Base-by-base conservation (phyloP, 2,329 filamentous ascomycete genomes). In the Trichophyton benhamiae region DNA sequence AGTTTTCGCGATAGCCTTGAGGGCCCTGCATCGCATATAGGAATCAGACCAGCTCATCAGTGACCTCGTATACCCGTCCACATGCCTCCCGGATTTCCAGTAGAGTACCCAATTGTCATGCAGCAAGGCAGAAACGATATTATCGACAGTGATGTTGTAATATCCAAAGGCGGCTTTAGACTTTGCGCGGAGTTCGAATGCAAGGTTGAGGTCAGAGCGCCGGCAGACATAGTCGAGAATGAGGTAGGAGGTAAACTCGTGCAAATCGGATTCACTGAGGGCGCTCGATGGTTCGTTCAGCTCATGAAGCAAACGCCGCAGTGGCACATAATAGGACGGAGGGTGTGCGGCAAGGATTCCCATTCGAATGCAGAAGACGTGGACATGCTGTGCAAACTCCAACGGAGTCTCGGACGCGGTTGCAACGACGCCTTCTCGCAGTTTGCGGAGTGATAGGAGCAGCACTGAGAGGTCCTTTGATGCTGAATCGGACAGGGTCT, bases 151-250 rank as follows among this genome's bases (percentile, higher is more conserved):
- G n/a, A 79, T 71, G 69, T 90, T 89, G 55, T 77, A 77, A 61
- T 91, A 81, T 6, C 73, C 73, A 72, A 88, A 87, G 25, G 75
- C 69, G 27, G 64, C 66, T 42, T 71, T 75, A 44, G 75, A 73
- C 22, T 70, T 72, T 59, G 82, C 76, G 60, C 85, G 82, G 60
- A 91, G 76, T 2, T 82, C 78, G 69, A 87, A 89, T 1, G 92
- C 94, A 60, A 87, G 84, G 1, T 82, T 80, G 27, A 95, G 76
- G 66, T 95, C 84, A 11, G 83, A 80, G 66, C 91, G 85, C 25
- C 94, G 85, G 71, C 94, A 97, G 4, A 91, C 91, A 46, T 91
- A 82, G 74, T 99, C 94, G 27, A 99, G 82, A 57, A 96, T 84
- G 27, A 90, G 80, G 69, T 96, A 95, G 36, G 84, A 83, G 1